Conservation (phyloP, 2,329 filamentous ascomycete genomes). For the Trichoderma guizhouense region DNA sequence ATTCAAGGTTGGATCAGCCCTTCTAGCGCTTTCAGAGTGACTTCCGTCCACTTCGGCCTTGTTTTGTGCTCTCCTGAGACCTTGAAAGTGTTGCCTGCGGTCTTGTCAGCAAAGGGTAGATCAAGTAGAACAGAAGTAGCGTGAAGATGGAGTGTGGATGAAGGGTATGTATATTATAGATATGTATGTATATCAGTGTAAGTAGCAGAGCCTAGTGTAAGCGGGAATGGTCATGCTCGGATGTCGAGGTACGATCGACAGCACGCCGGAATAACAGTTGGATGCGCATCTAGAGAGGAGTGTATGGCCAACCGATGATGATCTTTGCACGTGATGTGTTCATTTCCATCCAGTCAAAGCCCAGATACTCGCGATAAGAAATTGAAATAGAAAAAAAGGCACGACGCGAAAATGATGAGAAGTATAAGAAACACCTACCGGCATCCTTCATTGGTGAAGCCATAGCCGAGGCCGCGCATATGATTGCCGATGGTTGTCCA, state of each 20-base stretch:
- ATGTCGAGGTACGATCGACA: neutral
- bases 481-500: constrained; percentile 60
- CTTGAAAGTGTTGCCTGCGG: constrained; percentile 58
- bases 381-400: neutral
- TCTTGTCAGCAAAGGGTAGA: constrained; percentile 3
- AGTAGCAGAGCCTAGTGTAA: neutral
- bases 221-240: neutral
- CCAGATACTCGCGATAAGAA: neutral
- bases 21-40: constrained; percentile 35
- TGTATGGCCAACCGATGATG: neutral
- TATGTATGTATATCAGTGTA: neutral
- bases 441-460: constrained; percentile 63
- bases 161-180: neutral
- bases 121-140: neutral
- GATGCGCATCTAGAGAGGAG: neutral
- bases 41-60: constrained; percentile 45
- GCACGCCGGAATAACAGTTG: no score
- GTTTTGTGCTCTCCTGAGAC: constrained; percentile 53
- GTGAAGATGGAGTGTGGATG: neutral
- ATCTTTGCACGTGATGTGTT: neutral
- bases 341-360: neutral
- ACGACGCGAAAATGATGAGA: neutral
- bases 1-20: constrained; percentile 50
- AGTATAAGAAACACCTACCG: constrained; percentile 45
- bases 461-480: constrained; percentile 57